Evolutionary conservation across 345 rosid species (phyloP).

Genomic region (Trapa incisa): DNA sequence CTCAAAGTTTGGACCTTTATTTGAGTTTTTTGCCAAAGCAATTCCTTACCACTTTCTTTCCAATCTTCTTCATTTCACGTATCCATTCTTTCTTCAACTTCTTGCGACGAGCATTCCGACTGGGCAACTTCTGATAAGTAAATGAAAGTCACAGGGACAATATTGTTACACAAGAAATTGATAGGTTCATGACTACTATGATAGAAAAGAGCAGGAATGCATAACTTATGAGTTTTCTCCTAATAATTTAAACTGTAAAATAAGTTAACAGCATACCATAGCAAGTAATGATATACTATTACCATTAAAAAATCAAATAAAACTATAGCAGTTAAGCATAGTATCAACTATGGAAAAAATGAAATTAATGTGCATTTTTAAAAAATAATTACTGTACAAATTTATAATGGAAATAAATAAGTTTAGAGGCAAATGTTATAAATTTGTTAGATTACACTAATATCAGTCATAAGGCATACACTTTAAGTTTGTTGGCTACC

Average conservation of each 20-base stretch:
- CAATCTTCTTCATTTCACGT: constrained; percentile 48
- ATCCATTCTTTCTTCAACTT: constrained; percentile 72
- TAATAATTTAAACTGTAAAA: too few species aligned
- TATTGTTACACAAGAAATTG: neutral
- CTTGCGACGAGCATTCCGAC: constrained; percentile 90
- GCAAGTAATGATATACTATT: too few species aligned
- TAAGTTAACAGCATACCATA: too few species aligned
- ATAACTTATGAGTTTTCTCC: neutral
- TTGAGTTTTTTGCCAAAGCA: too few species aligned
- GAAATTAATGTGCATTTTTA: neutral
- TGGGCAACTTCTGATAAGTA: constrained; percentile 41
- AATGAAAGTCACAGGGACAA: constrained; percentile 9
- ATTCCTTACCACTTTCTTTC: constrained; percentile 45
- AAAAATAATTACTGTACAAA: too few species aligned
- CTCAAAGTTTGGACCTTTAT: too few species aligned
- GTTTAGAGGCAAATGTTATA: neutral
- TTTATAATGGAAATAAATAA: too few species aligned
- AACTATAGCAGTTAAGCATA: neutral
- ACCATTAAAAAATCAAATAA: neutral
- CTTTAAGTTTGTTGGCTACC: neutral
- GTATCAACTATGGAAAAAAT: neutral
- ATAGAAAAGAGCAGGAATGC: neutral
- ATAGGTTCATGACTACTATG: neutral
- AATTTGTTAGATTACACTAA: neutral
- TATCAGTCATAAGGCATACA: neutral